Evolutionary conservation across 2,329 filamentous ascomycete genomes (phyloP).

Genomic region (Zarea fungicola): DNA sequence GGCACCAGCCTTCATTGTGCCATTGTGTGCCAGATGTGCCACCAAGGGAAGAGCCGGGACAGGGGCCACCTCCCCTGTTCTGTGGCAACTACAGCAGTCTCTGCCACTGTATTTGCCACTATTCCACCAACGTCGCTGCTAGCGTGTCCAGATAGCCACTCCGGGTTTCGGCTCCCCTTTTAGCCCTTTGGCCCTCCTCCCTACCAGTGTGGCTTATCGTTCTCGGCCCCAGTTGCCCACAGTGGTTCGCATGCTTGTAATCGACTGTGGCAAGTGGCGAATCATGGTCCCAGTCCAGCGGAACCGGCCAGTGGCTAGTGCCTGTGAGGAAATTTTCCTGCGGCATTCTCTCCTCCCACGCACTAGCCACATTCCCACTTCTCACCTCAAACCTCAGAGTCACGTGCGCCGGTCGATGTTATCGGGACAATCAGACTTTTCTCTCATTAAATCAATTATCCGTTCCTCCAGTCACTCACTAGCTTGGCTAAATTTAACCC

Average conservation of each 20-base stretch:
- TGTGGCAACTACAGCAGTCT: too few species aligned
- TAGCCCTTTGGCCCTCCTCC: background rate
- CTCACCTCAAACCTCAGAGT: background rate
- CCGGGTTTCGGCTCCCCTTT: too few species aligned
- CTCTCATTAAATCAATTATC: background rate
- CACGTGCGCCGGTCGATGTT: slow-evolving; percentile 5
- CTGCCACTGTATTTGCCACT: too few species aligned
- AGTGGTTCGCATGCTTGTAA: slow-evolving; percentile 11
- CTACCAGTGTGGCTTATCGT: slow-evolving; percentile 1
- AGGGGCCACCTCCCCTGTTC: too few species aligned
- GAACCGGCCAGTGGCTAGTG: too few species aligned
- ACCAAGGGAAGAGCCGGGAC: too few species aligned
- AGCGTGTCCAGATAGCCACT: too few species aligned
- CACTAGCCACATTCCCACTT: slow-evolving; percentile 1
- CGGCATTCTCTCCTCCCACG: background rate
- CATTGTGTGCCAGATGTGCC: too few species aligned
- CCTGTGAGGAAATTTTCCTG: too few species aligned
- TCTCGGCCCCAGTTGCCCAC: background rate
- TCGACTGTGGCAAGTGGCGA: background rate
- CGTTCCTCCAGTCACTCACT: background rate
- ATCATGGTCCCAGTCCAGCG: background rate
- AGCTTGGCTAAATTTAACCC: background rate
- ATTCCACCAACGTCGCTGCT: too few species aligned
- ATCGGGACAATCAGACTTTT: background rate
- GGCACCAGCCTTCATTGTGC: too few species aligned